Percentiles rank a stretch among this genome's conserved stretches.
phyloP scores from a whole-genome alignment of 306 rosid genomes.

The Medicago ruthenica region DNA sequence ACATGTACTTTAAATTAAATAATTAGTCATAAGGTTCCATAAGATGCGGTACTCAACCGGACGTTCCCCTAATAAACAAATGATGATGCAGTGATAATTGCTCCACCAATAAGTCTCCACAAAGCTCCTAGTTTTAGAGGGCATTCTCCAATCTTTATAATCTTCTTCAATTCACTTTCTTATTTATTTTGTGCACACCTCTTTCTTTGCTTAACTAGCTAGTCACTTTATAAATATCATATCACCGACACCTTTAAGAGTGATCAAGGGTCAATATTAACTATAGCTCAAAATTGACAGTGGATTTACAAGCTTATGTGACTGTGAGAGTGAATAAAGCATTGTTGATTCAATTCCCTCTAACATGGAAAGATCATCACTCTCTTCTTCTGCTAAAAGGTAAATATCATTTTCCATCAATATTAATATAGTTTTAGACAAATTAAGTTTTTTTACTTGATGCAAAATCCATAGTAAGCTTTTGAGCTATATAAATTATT shows the following conservation, averaged over 20 bases:
- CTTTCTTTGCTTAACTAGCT: neutral
- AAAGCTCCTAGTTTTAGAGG: too few species aligned
- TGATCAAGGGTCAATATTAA: conserved; percentile 11
- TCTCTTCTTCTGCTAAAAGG: conserved; percentile 23
- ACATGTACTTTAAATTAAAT: conserved; percentile 20
- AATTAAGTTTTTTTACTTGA: neutral
- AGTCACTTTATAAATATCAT: neutral
- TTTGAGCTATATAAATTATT: neutral
- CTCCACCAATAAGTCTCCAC: neutral
- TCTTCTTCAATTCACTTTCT: neutral
- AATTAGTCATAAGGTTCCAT: neutral
- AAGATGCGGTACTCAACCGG: conserved; percentile 10
- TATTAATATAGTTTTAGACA: neutral
- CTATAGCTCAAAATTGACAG: neutral
- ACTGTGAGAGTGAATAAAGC: conserved; percentile 9
- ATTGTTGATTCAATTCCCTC: neutral
- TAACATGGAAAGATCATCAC: conserved; percentile 24
- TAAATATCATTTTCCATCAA: neutral
- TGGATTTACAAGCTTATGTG: conserved; percentile 14
- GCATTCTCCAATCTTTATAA: neutral
- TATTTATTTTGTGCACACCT: conserved; percentile 1
- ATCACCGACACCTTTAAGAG: conserved; percentile 13
- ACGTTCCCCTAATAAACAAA: conserved; percentile 29
- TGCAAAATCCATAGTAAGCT: neutral
- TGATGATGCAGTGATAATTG: neutral